A percentile compares a stretch with the other conserved stretches of the same genome.
These are phyloP conservation scores for Pelargonium cotyledonis DNA, from an alignment of 441 rosid genomes.

Conservation along the genomic window DNA sequence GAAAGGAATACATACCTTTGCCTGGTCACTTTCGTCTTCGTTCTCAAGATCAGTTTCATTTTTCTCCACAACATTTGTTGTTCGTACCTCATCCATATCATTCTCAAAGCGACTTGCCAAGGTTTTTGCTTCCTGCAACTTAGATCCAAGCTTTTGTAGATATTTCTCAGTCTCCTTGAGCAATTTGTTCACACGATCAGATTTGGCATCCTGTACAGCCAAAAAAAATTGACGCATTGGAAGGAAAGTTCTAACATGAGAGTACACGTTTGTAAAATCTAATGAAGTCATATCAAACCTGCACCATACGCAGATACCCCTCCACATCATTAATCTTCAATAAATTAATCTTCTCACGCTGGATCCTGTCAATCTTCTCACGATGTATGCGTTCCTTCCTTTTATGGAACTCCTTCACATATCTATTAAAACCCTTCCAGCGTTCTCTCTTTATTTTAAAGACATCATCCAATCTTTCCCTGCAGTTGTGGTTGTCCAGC, in stretches of 20 bases:
- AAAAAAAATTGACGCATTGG: constrained; percentile 16
- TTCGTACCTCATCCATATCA: constrained; percentile 53
- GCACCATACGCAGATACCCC: constrained; percentile 96
- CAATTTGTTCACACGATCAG: constrained; percentile 89
- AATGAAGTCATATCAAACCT: constrained; percentile 45
- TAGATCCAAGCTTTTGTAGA: constrained; percentile 85
- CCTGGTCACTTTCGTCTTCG: constrained; percentile 89
- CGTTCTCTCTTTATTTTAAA: constrained; percentile 84
- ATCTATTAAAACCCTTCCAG: constrained; percentile 79
- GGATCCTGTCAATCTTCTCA: constrained; percentile 94
- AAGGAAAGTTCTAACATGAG: constrained; percentile 18
- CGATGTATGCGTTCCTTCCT: constrained; percentile 89
- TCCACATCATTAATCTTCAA: constrained; percentile 94
- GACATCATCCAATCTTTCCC: constrained; percentile 85
- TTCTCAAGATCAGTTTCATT: constrained; percentile 60
- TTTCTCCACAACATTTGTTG: constrained; percentile 38
- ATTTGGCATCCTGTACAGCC: constrained; percentile 72
- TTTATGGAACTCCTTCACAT: constrained; percentile 87
- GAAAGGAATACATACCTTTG: constrained; percentile 53
- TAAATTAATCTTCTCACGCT: constrained; percentile 90
- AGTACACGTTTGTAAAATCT: constrained; percentile 14
- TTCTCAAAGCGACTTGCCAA: constrained; percentile 50
- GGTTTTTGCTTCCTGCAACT: constrained; percentile 69
- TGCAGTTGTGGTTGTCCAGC: constrained; percentile 31
- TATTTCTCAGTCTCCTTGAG: constrained; percentile 93